Conservation (phyloP, 2,329 filamentous ascomycete genomes). For the Aspergillus fumigatiaffinis region DNA sequence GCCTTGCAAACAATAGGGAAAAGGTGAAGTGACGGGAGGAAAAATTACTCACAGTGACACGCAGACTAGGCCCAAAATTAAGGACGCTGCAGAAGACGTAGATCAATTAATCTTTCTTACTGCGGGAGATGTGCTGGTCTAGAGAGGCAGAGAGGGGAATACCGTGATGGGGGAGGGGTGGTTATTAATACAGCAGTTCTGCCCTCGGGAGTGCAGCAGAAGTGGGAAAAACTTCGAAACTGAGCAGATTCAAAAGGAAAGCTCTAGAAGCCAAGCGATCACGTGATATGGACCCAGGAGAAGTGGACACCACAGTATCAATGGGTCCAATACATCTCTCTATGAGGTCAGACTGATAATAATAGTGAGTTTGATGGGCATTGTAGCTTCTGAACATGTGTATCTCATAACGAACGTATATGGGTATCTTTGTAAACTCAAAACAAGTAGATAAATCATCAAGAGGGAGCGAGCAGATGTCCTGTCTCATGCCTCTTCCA, state of each 20-base stretch:
- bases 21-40: neutral
- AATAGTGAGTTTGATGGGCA: neutral
- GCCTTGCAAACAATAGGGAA: conserved; percentile 1
- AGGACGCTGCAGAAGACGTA: conserved; percentile 17
- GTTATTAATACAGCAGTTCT: conserved; percentile 12
- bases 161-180: conserved; percentile 9
- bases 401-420: conserved; percentile 14
- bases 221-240: conserved; percentile 12
- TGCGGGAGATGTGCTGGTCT: conserved; percentile 6
- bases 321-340: neutral
- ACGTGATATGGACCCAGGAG: conserved; percentile 15
- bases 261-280: conserved; percentile 33
- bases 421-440: conserved; percentile 18
- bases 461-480: conserved; percentile 4
- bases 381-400: neutral
- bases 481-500: conserved; percentile 29
- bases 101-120: conserved; percentile 16
- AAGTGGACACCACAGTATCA: neutral
- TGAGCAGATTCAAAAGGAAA: conserved; percentile 29
- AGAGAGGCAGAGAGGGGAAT: conserved; percentile 10
- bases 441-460: conserved; percentile 8
- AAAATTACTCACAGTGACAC: conserved; percentile 19
- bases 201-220: conserved; percentile 8
- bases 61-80: conserved; percentile 2
- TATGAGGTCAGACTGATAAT: no score